Percentiles rank a stretch among this genome's conserved stretches.
phyloP scores from a whole-genome alignment of 2,329 filamentous ascomycete genomes.

The Fusarium verticillioides region DNA sequence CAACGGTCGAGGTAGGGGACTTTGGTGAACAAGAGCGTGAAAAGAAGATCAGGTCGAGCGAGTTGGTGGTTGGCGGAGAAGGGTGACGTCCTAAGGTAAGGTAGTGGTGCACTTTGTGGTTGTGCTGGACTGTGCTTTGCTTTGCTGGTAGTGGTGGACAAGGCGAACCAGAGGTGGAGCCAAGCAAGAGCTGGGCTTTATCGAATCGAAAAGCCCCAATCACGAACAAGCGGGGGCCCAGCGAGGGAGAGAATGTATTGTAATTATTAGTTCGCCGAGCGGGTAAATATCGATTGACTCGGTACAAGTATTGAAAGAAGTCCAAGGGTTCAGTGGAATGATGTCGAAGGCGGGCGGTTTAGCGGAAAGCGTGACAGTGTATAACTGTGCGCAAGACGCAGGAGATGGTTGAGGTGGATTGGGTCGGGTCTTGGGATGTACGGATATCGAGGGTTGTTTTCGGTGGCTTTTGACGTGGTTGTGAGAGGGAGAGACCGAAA shows the following conservation, averaged over 20 bases:
- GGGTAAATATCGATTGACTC: constrained; percentile 2
- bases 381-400: constrained; percentile 22
- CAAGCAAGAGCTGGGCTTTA: constrained; percentile 32
- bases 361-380: constrained; percentile 15
- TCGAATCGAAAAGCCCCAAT: constrained; percentile 25
- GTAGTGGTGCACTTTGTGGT: constrained; percentile 13
- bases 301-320: neutral
- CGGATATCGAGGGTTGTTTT: constrained; percentile 30
- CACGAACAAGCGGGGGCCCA: constrained; percentile 2
- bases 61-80: constrained; percentile 19
- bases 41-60: constrained; percentile 16
- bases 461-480: constrained; percentile 38
- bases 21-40: constrained; percentile 8
- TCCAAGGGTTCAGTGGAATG: constrained; percentile 1
- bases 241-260: constrained; percentile 17
- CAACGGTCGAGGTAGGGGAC: neutral
- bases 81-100: constrained; percentile 28
- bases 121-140: constrained; percentile 1
- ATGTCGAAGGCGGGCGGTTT: constrained; percentile 19
- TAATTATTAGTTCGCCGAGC: constrained; percentile 17
- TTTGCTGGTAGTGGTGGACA: constrained; percentile 20
- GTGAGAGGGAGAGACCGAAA: constrained; percentile 37
- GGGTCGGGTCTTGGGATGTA: neutral
- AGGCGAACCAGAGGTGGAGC: constrained; percentile 37
- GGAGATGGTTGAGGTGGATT: constrained; percentile 6